These are phyloP conservation scores for Monilinia fructigena DNA, from an alignment of 2,329 filamentous ascomycete species.

Conservation along the genomic window DNA sequence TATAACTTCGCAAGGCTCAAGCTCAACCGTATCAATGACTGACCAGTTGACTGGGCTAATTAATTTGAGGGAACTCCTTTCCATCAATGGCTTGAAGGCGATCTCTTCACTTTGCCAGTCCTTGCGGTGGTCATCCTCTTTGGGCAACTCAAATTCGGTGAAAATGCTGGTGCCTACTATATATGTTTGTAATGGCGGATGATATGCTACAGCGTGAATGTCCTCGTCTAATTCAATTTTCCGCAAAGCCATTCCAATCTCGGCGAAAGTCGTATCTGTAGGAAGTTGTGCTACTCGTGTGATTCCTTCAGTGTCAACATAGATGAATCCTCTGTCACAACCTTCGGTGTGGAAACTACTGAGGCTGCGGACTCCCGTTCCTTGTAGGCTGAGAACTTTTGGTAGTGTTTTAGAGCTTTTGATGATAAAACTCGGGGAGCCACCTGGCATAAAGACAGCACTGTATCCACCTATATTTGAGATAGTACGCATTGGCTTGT, in stretches of 20 bases:
- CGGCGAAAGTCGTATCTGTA: conserved; percentile 62
- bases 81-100: conserved; percentile 62
- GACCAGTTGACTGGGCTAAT: conserved; percentile 75
- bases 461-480: conserved; percentile 73
- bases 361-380: conserved; percentile 66
- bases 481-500: conserved; percentile 47
- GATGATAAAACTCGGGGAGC: conserved; percentile 76
- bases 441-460: conserved; percentile 78
- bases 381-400: conserved; percentile 70
- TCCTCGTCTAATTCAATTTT: conserved; percentile 71
- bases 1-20: conserved; percentile 74
- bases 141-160: conserved; percentile 77
- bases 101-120: conserved; percentile 75
- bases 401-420: conserved; percentile 78
- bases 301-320: conserved; percentile 69
- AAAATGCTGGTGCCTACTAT: conserved; percentile 67
- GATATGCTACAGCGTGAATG: conserved; percentile 72
- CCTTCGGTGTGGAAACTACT: conserved; percentile 74
- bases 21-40: conserved; percentile 70
- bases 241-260: conserved; percentile 72
- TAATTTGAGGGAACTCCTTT: conserved; percentile 73
- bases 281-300: conserved; percentile 74
- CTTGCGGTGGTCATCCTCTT: conserved; percentile 76
- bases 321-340: conserved; percentile 81
- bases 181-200: conserved; percentile 71